A percentile compares a stretch with the other conserved stretches of the same genome.
phyloP scores from a whole-genome alignment of 352 stramenopile genomes.

The Aphanomyces euteiches region DNA sequence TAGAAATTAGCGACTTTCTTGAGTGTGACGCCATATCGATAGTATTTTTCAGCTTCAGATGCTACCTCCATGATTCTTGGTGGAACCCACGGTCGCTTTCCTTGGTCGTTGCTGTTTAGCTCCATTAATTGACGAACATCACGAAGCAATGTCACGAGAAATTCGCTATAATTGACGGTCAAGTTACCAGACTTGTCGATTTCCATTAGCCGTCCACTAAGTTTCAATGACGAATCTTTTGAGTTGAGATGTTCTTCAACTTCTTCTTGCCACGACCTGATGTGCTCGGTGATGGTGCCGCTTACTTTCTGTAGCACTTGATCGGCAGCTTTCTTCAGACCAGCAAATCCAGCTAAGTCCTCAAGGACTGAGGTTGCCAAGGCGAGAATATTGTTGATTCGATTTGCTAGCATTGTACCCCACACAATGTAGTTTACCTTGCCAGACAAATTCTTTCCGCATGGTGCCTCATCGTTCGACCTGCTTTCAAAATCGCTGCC shows the following conservation, averaged over 20 bases:
- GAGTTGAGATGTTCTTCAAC: slow-evolving; percentile 54
- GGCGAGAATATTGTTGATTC: slow-evolving; percentile 52
- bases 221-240: slow-evolving; percentile 54
- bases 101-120: slow-evolving; percentile 55
- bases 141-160: slow-evolving; percentile 88
- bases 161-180: slow-evolving; percentile 92
- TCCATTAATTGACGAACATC: slow-evolving; percentile 91
- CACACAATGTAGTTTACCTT: slow-evolving; percentile 84
- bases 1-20: slow-evolving; percentile 97
- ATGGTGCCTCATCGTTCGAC: slow-evolving; percentile 44
- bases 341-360: slow-evolving; percentile 48
- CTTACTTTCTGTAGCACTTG: slow-evolving; percentile 61
- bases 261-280: slow-evolving; percentile 84
- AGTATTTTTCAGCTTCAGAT: slow-evolving; percentile 89
- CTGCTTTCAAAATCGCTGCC: slow-evolving; percentile 82
- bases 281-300: slow-evolving; percentile 67
- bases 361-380: slow-evolving; percentile 53
- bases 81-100: slow-evolving; percentile 60
- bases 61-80: slow-evolving; percentile 64
- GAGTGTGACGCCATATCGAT: slow-evolving; percentile 91
- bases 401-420: slow-evolving; percentile 63
- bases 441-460: slow-evolving; percentile 75
- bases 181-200: slow-evolving; percentile 86
- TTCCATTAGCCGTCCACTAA: slow-evolving; percentile 88
- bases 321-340: slow-evolving; percentile 50